Percentiles rank a stretch among this genome's conserved stretches.
phyloP scores from a whole-genome alignment of 108 stramenopile species.

The Cyclotella baltica region DNA sequence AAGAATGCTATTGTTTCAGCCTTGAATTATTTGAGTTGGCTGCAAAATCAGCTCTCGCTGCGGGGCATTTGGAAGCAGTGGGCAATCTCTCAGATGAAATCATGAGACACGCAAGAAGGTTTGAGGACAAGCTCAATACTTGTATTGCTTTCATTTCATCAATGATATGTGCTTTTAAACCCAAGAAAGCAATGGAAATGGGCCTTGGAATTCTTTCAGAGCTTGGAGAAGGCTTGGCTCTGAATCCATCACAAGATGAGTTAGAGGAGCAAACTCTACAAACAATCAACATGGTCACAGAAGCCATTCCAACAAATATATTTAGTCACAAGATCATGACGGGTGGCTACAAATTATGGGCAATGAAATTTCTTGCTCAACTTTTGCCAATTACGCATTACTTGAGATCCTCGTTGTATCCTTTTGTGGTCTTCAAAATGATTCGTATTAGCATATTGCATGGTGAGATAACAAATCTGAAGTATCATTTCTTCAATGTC shows the following conservation, averaged over 20 bases:
- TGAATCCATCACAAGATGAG: background rate
- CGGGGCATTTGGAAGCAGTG: background rate
- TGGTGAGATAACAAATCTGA: no score
- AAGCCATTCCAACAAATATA: no score
- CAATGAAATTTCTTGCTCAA: slow-evolving; percentile 22
- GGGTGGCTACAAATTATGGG: slow-evolving; percentile 2
- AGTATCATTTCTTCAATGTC: no score
- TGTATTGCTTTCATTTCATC: background rate
- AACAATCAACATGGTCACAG: no score
- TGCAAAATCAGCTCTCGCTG: slow-evolving; percentile 2
- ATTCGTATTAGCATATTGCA: slow-evolving; percentile 5
- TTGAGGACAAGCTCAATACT: slow-evolving; percentile 16
- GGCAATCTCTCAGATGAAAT: slow-evolving; percentile 6
- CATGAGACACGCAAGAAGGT: background rate
- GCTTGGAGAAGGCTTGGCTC: slow-evolving; percentile 27
- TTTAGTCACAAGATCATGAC: slow-evolving; percentile 10
- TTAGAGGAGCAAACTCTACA: no score
- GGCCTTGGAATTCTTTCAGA: background rate
- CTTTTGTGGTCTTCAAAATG: slow-evolving; percentile 9
- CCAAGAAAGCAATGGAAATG: slow-evolving; percentile 7
- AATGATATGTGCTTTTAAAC: background rate
- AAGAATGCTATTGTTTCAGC: slow-evolving; percentile 23
- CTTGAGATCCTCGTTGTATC: background rate
- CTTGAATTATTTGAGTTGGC: slow-evolving; percentile 28
- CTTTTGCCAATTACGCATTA: background rate